These are phyloP conservation scores for Eruca vesicaria DNA, from an alignment of 441 rosid genomes.

Conservation along the genomic window DNA sequence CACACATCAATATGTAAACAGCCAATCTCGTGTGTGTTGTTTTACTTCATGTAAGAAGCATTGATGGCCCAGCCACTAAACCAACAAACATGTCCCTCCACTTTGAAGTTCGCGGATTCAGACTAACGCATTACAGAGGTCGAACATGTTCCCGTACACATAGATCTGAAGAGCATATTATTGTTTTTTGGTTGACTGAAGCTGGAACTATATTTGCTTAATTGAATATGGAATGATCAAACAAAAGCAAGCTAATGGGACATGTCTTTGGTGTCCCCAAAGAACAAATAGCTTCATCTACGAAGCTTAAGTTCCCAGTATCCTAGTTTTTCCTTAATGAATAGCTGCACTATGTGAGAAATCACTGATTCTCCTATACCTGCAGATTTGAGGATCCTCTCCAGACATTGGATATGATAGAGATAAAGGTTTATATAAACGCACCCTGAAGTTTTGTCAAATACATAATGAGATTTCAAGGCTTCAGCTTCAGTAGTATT, in stretches of 20 bases:
- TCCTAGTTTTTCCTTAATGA: constrained; percentile 73
- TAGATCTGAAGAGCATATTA: not conserved
- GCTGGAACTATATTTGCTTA: too few species aligned
- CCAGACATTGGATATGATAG: too few species aligned
- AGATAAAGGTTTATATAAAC: not conserved
- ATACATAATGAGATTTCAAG: not conserved
- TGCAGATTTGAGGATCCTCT: too few species aligned
- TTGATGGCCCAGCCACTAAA: constrained; percentile 86
- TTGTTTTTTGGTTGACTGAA: not conserved
- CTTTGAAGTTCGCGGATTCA: constrained; percentile 56
- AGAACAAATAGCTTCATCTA: constrained; percentile 71
- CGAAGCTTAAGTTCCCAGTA: constrained; percentile 86
- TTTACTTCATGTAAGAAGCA: constrained; percentile 78
- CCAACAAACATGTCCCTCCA: constrained; percentile 91
- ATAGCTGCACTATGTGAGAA: constrained; percentile 67
- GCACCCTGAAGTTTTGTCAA: not conserved
- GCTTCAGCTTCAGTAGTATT: not conserved
- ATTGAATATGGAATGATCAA: not conserved
- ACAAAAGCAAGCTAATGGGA: not conserved
- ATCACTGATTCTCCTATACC: constrained; percentile 53
- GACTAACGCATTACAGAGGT: not conserved
- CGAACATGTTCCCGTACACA: not conserved
- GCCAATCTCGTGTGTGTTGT: constrained; percentile 82
- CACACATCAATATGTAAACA: constrained; percentile 85
- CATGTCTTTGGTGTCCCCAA: constrained; percentile 75